Evolutionary conservation across 148 eudicot species (phyloP).

Genomic region (Drosera capensis): DNA sequence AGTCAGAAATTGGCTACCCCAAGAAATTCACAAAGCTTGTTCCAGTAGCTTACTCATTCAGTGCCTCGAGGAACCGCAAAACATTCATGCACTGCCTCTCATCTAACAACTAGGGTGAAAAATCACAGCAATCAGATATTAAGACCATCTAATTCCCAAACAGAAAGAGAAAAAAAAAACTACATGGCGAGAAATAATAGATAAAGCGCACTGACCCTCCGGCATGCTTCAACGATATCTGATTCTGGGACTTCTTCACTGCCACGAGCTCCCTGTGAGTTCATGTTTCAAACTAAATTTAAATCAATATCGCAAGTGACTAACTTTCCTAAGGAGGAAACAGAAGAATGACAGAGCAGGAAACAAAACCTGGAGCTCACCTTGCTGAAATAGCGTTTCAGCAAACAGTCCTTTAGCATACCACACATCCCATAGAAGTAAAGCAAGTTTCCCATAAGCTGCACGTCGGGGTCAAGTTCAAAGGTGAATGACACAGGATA

Average conservation of each 20-base stretch:
- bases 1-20: too few relatives aligned
- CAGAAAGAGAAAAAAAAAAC: too few relatives aligned
- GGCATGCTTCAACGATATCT: slow-evolving; percentile 84
- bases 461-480: slow-evolving; percentile 11
- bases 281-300: too few relatives aligned
- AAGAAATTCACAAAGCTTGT: too few relatives aligned
- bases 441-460: slow-evolving; percentile 82
- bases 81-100: slow-evolving; percentile 82
- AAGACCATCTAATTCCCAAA: not conserved
- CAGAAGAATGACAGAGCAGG: slow-evolving; percentile 3
- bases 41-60: slow-evolving; percentile 75
- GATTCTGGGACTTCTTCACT: slow-evolving; percentile 68
- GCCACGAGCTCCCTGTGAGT: slow-evolving; percentile 78
- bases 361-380: slow-evolving; percentile 18
- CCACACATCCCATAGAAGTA: slow-evolving; percentile 84
- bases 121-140: slow-evolving; percentile 3
- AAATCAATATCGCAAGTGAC: too few relatives aligned
- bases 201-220: slow-evolving; percentile 52
- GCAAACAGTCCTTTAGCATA: slow-evolving; percentile 74
- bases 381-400: slow-evolving; percentile 92
- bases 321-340: slow-evolving; percentile 4
- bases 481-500: not conserved
- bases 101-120: slow-evolving; percentile 53
- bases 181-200: too few relatives aligned
- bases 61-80: slow-evolving; percentile 76